phyloP scores from a whole-genome alignment of 1,284 basidiomycete species.

The Heterobasidion annosum region DNA sequence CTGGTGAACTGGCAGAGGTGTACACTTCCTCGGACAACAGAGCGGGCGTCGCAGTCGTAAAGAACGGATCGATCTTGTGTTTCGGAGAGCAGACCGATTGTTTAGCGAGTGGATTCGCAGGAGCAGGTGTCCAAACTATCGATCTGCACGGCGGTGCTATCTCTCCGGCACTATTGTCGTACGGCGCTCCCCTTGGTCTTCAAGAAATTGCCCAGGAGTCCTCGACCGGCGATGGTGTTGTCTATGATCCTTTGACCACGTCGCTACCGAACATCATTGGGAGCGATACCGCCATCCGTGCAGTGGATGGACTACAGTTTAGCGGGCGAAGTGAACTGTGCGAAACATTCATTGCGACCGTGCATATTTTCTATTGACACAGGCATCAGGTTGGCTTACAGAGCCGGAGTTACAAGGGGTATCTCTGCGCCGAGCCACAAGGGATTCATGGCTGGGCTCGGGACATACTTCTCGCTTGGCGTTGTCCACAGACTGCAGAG shows the following conservation, averaged over 20 bases:
- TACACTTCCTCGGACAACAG: slow-evolving; percentile 10
- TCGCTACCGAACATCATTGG: slow-evolving; percentile 21
- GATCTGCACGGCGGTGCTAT: slow-evolving; percentile 32
- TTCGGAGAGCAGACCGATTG: slow-evolving; percentile 20
- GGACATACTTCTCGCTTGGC: slow-evolving; percentile 37
- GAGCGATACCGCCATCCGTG: slow-evolving; percentile 34
- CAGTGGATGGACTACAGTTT: slow-evolving; percentile 43
- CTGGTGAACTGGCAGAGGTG: slow-evolving; percentile 11
- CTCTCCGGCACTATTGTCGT: slow-evolving; percentile 48
- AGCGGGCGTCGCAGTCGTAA: slow-evolving; percentile 24
- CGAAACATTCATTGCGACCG: slow-evolving; percentile 16
- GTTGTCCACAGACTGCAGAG: slow-evolving; percentile 34
- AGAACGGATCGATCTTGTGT: slow-evolving; percentile 34
- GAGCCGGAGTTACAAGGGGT: slow-evolving; percentile 23
- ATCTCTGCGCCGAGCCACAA: slow-evolving; percentile 37
- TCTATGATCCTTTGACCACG: slow-evolving; percentile 21
- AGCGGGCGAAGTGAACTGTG: slow-evolving; percentile 42
- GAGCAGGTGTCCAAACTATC: slow-evolving; percentile 14
- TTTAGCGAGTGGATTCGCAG: not conserved
- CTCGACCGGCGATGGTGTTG: slow-evolving; percentile 57
- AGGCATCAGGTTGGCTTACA: slow-evolving; percentile 23
- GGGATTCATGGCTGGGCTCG: slow-evolving; percentile 38
- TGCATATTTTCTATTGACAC: not conserved
- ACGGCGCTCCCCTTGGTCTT: slow-evolving; percentile 51
- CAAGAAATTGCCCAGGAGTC: slow-evolving; percentile 52